Evolutionary conservation across 306 rosid species (phyloP).

Genomic region (Gynostemma pentaphyllum): DNA sequence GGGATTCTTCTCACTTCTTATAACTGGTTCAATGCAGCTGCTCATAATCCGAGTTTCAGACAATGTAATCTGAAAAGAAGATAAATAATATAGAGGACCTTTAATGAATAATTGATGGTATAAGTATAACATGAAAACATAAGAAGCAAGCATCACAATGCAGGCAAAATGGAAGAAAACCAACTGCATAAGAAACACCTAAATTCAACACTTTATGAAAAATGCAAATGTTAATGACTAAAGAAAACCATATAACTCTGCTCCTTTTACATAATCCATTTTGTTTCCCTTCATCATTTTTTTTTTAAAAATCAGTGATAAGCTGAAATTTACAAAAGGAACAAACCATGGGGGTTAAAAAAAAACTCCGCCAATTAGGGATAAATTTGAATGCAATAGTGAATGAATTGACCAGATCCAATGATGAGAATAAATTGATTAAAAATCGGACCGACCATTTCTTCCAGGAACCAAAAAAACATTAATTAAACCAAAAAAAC

Average conservation of each 20-base stretch:
- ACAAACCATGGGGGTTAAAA: too few relatives aligned
- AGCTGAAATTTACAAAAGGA: too few relatives aligned
- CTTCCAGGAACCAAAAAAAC: too few relatives aligned
- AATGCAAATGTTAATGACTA: background rate
- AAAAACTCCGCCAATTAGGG: too few relatives aligned
- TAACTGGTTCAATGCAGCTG: conserved; percentile 73
- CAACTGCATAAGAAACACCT: background rate
- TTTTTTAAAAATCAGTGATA: too few relatives aligned
- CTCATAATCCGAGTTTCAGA: conserved; percentile 57
- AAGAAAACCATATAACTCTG: background rate
- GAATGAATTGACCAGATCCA: background rate
- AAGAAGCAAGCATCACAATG: background rate
- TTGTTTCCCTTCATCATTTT: background rate
- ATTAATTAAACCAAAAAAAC: too few relatives aligned
- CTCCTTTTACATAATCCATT: background rate
- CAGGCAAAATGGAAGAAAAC: background rate
- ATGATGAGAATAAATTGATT: too few relatives aligned
- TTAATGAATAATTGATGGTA: background rate
- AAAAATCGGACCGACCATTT: too few relatives aligned
- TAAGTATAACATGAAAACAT: background rate
- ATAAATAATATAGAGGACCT: background rate
- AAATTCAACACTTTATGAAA: background rate
- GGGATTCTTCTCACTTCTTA: conserved; percentile 49
- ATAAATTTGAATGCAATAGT: background rate
- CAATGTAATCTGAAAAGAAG: conserved; percentile 38